phyloP scores from a whole-genome alignment of 78 protist species.

The Diacronema lutheri region DNA sequence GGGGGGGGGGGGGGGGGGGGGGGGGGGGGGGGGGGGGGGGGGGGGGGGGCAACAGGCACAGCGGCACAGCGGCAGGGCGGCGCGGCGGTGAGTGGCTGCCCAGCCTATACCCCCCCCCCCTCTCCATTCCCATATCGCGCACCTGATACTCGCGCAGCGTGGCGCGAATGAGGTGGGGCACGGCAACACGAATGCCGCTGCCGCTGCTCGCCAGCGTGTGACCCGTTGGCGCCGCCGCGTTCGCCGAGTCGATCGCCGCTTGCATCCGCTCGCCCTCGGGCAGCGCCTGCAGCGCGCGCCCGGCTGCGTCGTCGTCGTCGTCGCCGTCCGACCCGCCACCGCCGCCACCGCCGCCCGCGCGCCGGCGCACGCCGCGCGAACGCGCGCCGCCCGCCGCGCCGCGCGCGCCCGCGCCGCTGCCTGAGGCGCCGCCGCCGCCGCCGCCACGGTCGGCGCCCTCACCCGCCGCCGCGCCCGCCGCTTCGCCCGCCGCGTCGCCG shows the following conservation, averaged over 20 bases:
- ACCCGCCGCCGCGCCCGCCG: too few relatives aligned
- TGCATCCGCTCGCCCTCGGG: neutral
- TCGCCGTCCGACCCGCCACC: neutral
- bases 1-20: too few relatives aligned
- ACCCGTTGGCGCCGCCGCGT: constrained; percentile 58
- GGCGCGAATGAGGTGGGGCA: constrained; percentile 68
- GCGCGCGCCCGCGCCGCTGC: neutral
- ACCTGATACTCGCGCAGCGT: constrained; percentile 88
- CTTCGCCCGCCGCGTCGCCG: too few relatives aligned
- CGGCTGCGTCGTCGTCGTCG: neutral
- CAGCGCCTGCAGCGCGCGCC: neutral
- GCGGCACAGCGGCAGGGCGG: too few relatives aligned
- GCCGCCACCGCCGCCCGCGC: neutral
- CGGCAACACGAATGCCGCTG: constrained; percentile 62
- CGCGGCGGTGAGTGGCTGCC: too few relatives aligned
- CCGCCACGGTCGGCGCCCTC: too few relatives aligned
- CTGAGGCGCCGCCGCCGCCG: neutral
- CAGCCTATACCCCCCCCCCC: too few relatives aligned
- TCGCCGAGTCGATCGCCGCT: neutral
- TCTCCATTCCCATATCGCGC: too few relatives aligned
- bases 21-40: too few relatives aligned
- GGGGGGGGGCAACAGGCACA: too few relatives aligned
- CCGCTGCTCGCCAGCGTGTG: constrained; percentile 62
- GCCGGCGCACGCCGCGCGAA: neutral
- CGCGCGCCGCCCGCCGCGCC: neutral